Base-by-base conservation (phyloP, 495 filamentous ascomycete species). In the Neurospora tetrasperma region DNA sequence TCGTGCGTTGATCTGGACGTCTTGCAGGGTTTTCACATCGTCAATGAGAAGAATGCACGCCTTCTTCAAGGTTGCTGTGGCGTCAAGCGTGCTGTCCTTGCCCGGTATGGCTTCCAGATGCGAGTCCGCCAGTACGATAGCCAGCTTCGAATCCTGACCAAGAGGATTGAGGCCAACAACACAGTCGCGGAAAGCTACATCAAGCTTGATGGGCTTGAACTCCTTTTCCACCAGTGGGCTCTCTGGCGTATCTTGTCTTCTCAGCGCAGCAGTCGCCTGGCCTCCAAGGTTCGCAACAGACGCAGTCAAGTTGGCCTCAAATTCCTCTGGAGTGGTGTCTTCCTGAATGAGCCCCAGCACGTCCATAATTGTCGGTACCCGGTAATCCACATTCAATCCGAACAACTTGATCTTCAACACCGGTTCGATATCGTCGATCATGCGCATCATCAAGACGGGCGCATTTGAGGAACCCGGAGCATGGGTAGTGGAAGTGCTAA, bases 341-440 rank as follows among this genome's bases (percentile, higher is more conserved):
- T 89, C 88, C 27, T 35, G 54, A 10, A 85, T 82, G 2, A 94
- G 82, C 4, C 88, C 90, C 43, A 96, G 85, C 16, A 96, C 83
- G 59, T 92, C 91, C 84, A 96, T 91, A 5, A 97, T 77, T 8
- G 91, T 92, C 4, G 92, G 86, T 12, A 98, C 89, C 9, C 89
- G 89, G 80, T 99, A 98, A 74, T 99, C 96, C 23, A 92, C 77
- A 70, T 89, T 90, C 14, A 97, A 71, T 74, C 94, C 92, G 80
- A 90, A 90, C 39, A 98, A 79, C 79, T 96, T 96, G 73, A 98
- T 77, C 79, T 94, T 97, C 71, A 97, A 83, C 14, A 93, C 90
- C 0, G 96, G 94, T 72, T 98, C 94, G 83, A 96, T 92, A 76
- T 98, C 96, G 79, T 98, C 94, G 70, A 99, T 90, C 81, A 96